These are phyloP conservation scores for Striga asiatica DNA, from an alignment of 257 asterid genomes.

Conservation along the genomic window DNA sequence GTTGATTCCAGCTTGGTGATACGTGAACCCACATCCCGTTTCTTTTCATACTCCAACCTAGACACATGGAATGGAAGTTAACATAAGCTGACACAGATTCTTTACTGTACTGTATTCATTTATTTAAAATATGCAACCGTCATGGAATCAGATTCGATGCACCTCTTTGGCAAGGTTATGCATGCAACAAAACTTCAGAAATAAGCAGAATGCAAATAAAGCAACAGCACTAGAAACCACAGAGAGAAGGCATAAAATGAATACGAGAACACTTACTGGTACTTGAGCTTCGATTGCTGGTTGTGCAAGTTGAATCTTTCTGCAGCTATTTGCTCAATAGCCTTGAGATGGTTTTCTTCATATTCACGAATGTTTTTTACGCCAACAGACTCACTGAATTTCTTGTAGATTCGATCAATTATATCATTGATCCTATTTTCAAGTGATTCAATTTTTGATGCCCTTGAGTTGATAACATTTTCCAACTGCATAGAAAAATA, in stretches of 20 bases:
- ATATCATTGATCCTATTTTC: slow-evolving; percentile 74
- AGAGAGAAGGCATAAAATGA: background rate
- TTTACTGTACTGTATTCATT: slow-evolving; percentile 4
- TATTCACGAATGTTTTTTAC: slow-evolving; percentile 89
- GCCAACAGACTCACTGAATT: slow-evolving; percentile 91
- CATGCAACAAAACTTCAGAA: background rate
- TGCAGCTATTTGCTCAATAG: slow-evolving; percentile 72
- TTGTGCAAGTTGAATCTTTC: slow-evolving; percentile 78
- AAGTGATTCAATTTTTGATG: slow-evolving; percentile 37
- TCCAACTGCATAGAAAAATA: slow-evolving; percentile 90
- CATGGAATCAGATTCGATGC: background rate
- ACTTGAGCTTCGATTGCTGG: slow-evolving; percentile 89
- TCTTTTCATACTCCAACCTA: slow-evolving; percentile 94
- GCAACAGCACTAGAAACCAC: background rate
- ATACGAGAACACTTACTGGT: slow-evolving; percentile 51
- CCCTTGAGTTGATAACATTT: slow-evolving; percentile 41
- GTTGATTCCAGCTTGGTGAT: slow-evolving; percentile 75
- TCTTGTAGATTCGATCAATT: slow-evolving; percentile 75
- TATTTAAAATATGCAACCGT: background rate
- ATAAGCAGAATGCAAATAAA: background rate
- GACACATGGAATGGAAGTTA: slow-evolving; percentile 20
- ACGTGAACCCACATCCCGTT: slow-evolving; percentile 76
- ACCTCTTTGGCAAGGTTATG: no score
- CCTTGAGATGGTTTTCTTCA: slow-evolving; percentile 95
- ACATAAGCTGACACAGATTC: slow-evolving; percentile 3